A percentile compares a stretch with the other conserved stretches of the same genome.
Evolutionary conservation across 2,329 filamentous ascomycete species (phyloP).

Genomic region (Cephalotrichum gorgonifer): DNA sequence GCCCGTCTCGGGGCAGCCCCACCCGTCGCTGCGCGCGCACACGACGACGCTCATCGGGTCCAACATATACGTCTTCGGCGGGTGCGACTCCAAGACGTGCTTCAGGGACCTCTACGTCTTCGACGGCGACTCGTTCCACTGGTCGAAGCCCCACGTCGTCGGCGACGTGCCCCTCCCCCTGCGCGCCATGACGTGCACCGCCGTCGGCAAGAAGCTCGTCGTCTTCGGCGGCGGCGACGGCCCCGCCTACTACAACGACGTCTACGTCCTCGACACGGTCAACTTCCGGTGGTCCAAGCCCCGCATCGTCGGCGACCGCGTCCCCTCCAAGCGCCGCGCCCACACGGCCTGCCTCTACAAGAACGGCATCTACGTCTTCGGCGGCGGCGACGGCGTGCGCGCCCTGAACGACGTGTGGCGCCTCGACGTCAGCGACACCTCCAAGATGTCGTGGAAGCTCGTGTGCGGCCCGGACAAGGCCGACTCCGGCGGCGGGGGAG

Average conservation of each 20-base stretch:
- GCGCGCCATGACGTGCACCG: slow-evolving; percentile 62
- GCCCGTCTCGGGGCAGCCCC: slow-evolving; percentile 50
- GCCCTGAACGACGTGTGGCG: slow-evolving; percentile 64
- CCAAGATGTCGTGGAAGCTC: slow-evolving; percentile 59
- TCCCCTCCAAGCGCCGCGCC: slow-evolving; percentile 52
- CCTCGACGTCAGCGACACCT: slow-evolving; percentile 56
- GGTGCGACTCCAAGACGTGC: slow-evolving; percentile 55
- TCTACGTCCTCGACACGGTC: slow-evolving; percentile 61
- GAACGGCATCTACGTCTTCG: slow-evolving; percentile 63
- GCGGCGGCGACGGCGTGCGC: slow-evolving; percentile 59
- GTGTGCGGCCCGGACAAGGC: slow-evolving; percentile 39
- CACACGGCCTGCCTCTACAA: slow-evolving; percentile 65
- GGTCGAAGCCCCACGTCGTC: slow-evolving; percentile 53
- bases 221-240: slow-evolving; percentile 62
- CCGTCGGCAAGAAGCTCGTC: slow-evolving; percentile 59
- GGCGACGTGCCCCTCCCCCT: slow-evolving; percentile 56
- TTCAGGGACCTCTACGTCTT: slow-evolving; percentile 62
- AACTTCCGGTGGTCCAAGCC: slow-evolving; percentile 59
- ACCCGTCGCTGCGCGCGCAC: slow-evolving; percentile 54
- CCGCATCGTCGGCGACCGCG: slow-evolving; percentile 44
- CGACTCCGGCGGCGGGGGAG: slow-evolving; percentile 7
- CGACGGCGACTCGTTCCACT: slow-evolving; percentile 61
- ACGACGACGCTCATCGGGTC: slow-evolving; percentile 57
- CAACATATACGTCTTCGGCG: slow-evolving; percentile 59
- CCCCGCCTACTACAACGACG: slow-evolving; percentile 61